Evolutionary conservation across 2,329 filamentous ascomycete species (phyloP).

Genomic region (Aureobasidium zeae): DNA sequence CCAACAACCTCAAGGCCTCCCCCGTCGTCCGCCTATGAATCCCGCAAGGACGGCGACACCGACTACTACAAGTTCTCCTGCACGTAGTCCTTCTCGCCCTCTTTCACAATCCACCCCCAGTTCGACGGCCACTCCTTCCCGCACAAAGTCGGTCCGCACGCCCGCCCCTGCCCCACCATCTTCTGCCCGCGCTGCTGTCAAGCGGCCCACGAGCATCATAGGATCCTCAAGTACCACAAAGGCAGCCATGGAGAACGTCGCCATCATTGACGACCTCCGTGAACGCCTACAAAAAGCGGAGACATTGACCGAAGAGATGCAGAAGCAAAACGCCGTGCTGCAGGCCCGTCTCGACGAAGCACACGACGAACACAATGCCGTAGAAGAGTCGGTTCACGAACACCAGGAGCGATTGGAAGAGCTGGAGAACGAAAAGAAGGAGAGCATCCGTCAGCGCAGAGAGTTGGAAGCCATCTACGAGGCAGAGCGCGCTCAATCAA

Average conservation of each 20-base stretch:
- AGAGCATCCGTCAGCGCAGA: slow-evolving; percentile 70
- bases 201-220: slow-evolving; percentile 38
- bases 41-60: slow-evolving; percentile 10
- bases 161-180: slow-evolving; percentile 46
- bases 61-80: no score
- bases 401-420: slow-evolving; percentile 73
- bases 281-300: slow-evolving; percentile 75
- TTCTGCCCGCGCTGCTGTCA: slow-evolving; percentile 62
- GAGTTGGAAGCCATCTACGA: slow-evolving; percentile 93
- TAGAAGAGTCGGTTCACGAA: slow-evolving; percentile 84
- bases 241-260: slow-evolving; percentile 53
- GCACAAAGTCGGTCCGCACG: slow-evolving; percentile 53
- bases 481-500: slow-evolving; percentile 73
- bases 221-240: slow-evolving; percentile 14
- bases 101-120: slow-evolving; percentile 3
- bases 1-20: slow-evolving; percentile 3
- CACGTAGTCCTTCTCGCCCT: slow-evolving; percentile 15
- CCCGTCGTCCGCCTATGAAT: slow-evolving; percentile 17
- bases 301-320: slow-evolving; percentile 51
- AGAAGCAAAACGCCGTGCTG: slow-evolving; percentile 76
- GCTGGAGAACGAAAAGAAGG: slow-evolving; percentile 75
- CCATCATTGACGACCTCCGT: slow-evolving; percentile 74
- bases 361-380: slow-evolving; percentile 67
- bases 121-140: slow-evolving; percentile 14
- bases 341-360: slow-evolving; percentile 82